A percentile compares a stretch with the other conserved stretches of the same genome.
phyloP scores from a whole-genome alignment of 768 basidiomycete genomes.

The Leucosporidium scottii region DNA sequence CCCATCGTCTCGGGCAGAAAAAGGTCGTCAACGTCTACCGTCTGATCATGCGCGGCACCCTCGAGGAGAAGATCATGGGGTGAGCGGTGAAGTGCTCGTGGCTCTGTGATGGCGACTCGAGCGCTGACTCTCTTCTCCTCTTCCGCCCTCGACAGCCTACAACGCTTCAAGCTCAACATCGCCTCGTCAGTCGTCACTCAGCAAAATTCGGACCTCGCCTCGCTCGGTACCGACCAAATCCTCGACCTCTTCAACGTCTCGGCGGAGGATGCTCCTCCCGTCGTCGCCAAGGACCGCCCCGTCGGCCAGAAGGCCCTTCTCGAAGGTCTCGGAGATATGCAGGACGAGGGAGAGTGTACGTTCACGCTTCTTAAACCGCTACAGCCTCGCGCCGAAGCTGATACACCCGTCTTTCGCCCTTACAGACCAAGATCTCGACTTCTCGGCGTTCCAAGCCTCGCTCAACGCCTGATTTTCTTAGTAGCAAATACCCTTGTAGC shows the following conservation, averaged over 20 bases:
- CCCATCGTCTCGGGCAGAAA: constrained; percentile 96
- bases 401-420: neutral
- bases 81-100: constrained; percentile 44
- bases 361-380: constrained; percentile 39
- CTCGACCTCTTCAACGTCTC: constrained; percentile 68
- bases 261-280: constrained; percentile 2
- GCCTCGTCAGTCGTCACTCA: constrained; percentile 95
- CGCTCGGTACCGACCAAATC: constrained; percentile 97
- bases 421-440: constrained; percentile 12
- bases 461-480: neutral
- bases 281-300: constrained; percentile 42
- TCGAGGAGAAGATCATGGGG: constrained; percentile 99
- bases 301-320: constrained; percentile 73
- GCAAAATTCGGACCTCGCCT: constrained; percentile 84
- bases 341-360: constrained; percentile 86
- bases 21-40: constrained; percentile 99
- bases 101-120: neutral
- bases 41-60: constrained; percentile 87
- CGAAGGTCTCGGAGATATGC: constrained; percentile 83
- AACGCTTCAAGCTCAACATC: constrained; percentile 98
- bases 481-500: too few species aligned
- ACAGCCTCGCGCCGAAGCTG: neutral
- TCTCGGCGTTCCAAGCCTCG: constrained; percentile 3
- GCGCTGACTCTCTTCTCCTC: neutral
- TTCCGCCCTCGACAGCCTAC: constrained; percentile 54